Conservation (phyloP, 148 eudicot genomes). For the Nepenthes mirabilis region DNA sequence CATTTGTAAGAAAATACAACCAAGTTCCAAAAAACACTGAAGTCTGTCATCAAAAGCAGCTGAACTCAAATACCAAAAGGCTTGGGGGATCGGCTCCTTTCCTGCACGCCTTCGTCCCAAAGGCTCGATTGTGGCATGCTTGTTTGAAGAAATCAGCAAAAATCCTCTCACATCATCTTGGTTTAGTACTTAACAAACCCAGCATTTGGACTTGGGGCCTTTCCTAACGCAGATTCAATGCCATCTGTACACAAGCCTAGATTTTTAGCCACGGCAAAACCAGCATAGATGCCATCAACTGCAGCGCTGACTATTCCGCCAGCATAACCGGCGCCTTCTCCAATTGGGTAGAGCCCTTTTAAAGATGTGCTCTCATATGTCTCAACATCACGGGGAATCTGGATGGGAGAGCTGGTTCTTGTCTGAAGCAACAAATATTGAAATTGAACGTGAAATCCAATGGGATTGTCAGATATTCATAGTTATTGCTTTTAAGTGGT, state of each 20-base stretch:
- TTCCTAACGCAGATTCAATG: constrained; percentile 54
- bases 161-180: no score
- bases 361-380: constrained; percentile 79
- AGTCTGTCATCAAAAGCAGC: no score
- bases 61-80: no score
- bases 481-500: no score
- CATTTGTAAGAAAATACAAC: no score
- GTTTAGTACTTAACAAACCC: constrained; percentile 47
- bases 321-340: constrained; percentile 98
- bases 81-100: no score
- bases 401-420: constrained; percentile 93
- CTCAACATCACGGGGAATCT: constrained; percentile 46
- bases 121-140: no score
- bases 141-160: no score
- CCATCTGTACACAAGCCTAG: constrained; percentile 48
- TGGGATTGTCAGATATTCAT: background rate
- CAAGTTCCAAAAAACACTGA: no score
- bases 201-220: constrained; percentile 52
- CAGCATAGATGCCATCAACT: constrained; percentile 92
- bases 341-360: constrained; percentile 90
- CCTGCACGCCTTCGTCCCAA: no score
- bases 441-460: background rate
- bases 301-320: constrained; percentile 98
- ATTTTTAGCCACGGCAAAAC: constrained; percentile 75
- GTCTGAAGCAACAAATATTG: constrained; percentile 31